Base-by-base conservation (phyloP, 2,329 filamentous ascomycete genomes). In the Aspergillus sp. region DNA sequence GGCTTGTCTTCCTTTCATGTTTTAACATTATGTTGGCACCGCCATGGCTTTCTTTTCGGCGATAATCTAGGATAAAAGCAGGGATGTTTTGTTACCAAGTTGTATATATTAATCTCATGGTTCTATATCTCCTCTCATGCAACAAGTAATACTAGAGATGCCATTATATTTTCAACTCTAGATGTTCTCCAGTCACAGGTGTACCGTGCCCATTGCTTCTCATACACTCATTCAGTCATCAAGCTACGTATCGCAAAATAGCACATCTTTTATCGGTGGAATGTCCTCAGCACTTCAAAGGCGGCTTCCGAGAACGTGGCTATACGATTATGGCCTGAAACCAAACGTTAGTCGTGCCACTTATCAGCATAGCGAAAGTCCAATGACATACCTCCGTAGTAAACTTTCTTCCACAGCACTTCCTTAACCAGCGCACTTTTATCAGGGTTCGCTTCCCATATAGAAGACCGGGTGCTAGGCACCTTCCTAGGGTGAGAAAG, bases 351-450 rank as follows among this genome's bases (percentile, higher is more conserved):
- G 49, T 48, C 11, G 33, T 37, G 46, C 14, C 15, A 4, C 19
- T 37, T 45, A 19, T 23, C 12, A 14, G n/a, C 3, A 15, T 3
- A 15, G 17, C n/a, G 45, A 37, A 23, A 47, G 9, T 23, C 17
- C 15, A 15, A 19, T 45, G 44, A 71, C 70, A 60, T 72, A 73
- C 77, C 77, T 51, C 77, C 77, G 53, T 78, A 75, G 53, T 67
- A 65, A 33, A 79, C 71, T 50, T 74, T 73, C 56, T 79, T 74
- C 77, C 77, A 80, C 31, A 74, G 64, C 5, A 79, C 73, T 41
- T 61, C 73, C 58, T 79, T 79, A 33, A 74, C 63, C 25, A 61
- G 60, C 11, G 56, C 50, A 14, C 50, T 43, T 1, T 57, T 56
- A 4, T 40, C 41, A 37, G 69, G 62, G 21, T 44, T 59, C 40